Evolutionary conservation across 139 green algal species (phyloP).

Genomic region (Chlamydomonas eustigma): DNA sequence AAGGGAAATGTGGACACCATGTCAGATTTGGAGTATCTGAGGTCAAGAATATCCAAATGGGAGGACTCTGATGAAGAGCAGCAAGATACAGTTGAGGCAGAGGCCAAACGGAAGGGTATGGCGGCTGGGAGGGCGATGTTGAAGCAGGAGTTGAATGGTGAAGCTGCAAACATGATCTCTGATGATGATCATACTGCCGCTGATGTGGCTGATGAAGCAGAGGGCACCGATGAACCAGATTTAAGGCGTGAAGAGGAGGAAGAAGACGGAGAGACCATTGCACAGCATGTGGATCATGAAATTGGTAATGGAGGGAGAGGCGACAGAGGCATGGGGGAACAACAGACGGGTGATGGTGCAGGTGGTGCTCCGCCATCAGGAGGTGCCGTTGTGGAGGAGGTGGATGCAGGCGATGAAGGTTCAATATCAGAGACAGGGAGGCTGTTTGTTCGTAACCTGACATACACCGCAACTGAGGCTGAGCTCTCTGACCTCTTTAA

Average conservation of each 20-base stretch:
- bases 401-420: background rate
- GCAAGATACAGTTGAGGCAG: slow-evolving; percentile 3
- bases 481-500: slow-evolving; percentile 79
- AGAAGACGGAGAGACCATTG: too few relatives aligned
- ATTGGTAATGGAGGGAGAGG: background rate
- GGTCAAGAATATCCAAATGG: slow-evolving; percentile 52
- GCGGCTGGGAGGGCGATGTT: too few relatives aligned
- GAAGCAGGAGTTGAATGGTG: too few relatives aligned
- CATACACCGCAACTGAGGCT: slow-evolving; percentile 79
- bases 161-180: too few relatives aligned
- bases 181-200: too few relatives aligned
- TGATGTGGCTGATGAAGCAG: too few relatives aligned
- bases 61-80: slow-evolving; percentile 56
- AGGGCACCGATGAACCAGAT: too few relatives aligned
- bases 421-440: slow-evolving; percentile 67
- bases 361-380: background rate
- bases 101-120: too few relatives aligned
- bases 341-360: background rate
- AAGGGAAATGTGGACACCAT: slow-evolving; percentile 27
- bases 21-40: slow-evolving; percentile 87
- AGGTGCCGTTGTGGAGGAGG: background rate
- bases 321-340: background rate
- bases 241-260: too few relatives aligned
- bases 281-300: background rate
- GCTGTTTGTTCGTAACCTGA: slow-evolving; percentile 94